Conservation (phyloP, 2,329 filamentous ascomycete species). For the Colletotrichum melonis region DNA sequence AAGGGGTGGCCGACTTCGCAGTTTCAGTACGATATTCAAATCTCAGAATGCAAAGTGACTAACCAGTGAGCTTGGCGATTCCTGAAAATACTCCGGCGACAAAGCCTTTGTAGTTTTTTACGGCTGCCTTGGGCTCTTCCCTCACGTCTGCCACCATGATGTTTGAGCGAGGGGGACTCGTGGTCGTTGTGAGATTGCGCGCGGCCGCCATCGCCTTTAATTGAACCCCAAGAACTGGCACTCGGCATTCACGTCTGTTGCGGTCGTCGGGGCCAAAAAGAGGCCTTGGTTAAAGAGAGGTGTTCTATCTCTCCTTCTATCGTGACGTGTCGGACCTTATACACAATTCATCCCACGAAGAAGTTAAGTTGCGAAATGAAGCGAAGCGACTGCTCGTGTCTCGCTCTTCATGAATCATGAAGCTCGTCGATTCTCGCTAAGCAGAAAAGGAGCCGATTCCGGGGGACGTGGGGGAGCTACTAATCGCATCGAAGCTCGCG, state of each 20-base stretch:
- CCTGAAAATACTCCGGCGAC: constrained; percentile 97
- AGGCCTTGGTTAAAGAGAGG: background rate
- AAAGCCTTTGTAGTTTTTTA: constrained; percentile 89
- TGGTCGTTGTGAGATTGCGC: constrained; percentile 9
- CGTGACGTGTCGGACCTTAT: background rate
- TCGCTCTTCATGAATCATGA: constrained; percentile 34
- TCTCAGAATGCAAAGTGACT: background rate
- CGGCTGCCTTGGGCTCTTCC: constrained; percentile 47
- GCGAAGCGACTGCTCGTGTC: background rate
- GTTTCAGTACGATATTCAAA: background rate
- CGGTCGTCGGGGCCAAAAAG: background rate
- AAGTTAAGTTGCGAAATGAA: background rate
- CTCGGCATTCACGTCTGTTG: background rate
- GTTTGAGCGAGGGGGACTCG: constrained; percentile 1
- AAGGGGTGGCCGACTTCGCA: constrained; percentile 76
- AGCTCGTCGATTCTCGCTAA: constrained; percentile 28
- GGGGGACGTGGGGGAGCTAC: constrained; percentile 13
- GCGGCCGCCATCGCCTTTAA: background rate
- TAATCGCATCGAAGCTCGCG: constrained; percentile 6
- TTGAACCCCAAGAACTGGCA: background rate
- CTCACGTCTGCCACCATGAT: constrained; percentile 33
- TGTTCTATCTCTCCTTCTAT: background rate
- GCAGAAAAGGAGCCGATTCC: constrained; percentile 32
- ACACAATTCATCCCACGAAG: constrained; percentile 24
- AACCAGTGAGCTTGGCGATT: constrained; percentile 85